Base-by-base conservation (phyloP, 2,329 filamentous ascomycete genomes). In the Grosmannia penicillata region DNA sequence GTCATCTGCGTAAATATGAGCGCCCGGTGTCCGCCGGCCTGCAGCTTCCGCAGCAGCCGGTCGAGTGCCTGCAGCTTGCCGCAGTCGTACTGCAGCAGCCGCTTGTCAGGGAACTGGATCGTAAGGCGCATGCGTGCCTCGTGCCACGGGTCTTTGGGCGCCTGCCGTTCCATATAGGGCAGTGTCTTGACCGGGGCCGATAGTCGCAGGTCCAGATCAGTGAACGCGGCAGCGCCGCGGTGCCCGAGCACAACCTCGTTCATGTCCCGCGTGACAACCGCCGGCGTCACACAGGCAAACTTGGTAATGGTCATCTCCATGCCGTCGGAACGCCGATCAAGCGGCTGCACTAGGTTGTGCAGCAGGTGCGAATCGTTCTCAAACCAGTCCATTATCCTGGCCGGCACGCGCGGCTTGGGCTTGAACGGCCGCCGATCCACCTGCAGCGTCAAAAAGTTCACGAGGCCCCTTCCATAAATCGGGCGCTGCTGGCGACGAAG, bases 1-100 rank as follows among this genome's bases (percentile, higher is more conserved):
- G 91, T 96, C 91, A 99, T 98, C 53, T 99, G 91, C 0, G 93
- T 96, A 58, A 99, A 99, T 55, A 99, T 98, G 36, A 99, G 68
- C 9, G 86, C 91, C 8, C 93, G 83, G 52, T 96, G 91, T 2
- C 87, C 86, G 28, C 85, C 86, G 3, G 82, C 75, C 59, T 96
- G 87, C 8, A 98, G 69, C 45, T 82, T 78, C 9, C 91, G 81
- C 13, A 98, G 70, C 2, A 98, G 70, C 43, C 78, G 78, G 51
- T 93, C 91, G 14, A 98, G 70, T 15, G 81, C 78, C 52, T 98
- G 91, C 4, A 98, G 72, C 57, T 98, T 98, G 49, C 91, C 91
- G 52, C 91, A 96, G 58, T 98, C 91, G 56, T 93, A 98, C 55
- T 98, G 89, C 1, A 98, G 65, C n/a, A 98, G 73, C 26, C 91